Base-by-base conservation (phyloP, 1,284 basidiomycete species). In the Xerocomus nothofagi region DNA sequence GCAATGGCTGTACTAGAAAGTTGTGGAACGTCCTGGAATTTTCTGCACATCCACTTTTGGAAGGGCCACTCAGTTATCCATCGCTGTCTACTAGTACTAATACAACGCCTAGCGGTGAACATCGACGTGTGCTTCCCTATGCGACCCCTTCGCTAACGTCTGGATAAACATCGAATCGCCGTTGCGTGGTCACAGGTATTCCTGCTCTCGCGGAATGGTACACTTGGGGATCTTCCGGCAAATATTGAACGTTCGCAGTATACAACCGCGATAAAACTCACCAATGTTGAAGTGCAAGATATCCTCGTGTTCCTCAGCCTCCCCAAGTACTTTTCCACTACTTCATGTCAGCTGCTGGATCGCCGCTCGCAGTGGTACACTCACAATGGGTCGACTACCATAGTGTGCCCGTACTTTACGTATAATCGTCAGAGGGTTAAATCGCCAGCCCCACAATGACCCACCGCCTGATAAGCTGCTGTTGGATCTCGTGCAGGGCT, bases 101-200 rank as follows among this genome's bases (percentile, higher is more conserved):
- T 18, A 24, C 26, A 20, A 5, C 3, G 1, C 17, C 3, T 17
- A 50, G 14, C 27, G 32, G 11, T 23, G 8, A 10, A 30, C 29
- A 15, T 34, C 23, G 8, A 51, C 15, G 5, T 31, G 20, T 6
- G 20, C 26, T 32, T 53, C n/a, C 17, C 45, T 51, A 57, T 3
- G 39, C 39, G 6, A 21, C n/a, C 11, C 12, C 33, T 21, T 20
- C 30, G 51, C 74, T 78, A 41, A 95, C 82, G 66, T 95, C 87
- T 5, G 79, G 74, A 66, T 97, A 98, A 44, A 96, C 91, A 70
- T 96, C 94, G 65, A 96, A 97, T 49, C 94, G 80, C 51, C 93
- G 73, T 69, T 98, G 95, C 20, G 74, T 80, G 1, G 91, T 93
- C 17, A 98, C 90, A 12, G 93, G 93, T 49, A 96, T 90, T 12